Evolutionary conservation across 305 asterid species (phyloP).

Genomic region (Fraxinus sp.): DNA sequence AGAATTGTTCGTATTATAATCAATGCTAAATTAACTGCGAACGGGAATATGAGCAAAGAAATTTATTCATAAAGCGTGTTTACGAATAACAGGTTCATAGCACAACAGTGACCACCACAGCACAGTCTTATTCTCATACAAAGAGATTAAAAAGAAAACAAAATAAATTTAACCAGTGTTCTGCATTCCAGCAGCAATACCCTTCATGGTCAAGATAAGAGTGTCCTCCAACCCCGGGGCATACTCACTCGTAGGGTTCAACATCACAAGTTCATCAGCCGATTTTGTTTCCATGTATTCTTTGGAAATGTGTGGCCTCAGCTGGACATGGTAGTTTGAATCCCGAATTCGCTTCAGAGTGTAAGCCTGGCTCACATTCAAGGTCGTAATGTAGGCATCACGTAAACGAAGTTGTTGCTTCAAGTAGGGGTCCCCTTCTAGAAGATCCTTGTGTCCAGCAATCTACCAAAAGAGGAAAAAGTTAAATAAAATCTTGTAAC

Average conservation of each 20-base stretch:
- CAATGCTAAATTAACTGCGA: neutral
- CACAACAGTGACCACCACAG: neutral
- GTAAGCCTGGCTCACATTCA: slow-evolving; percentile 83
- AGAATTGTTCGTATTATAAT: neutral
- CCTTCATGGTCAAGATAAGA: slow-evolving; percentile 95
- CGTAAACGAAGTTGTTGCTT: slow-evolving; percentile 79
- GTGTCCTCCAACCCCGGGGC: slow-evolving; percentile 98
- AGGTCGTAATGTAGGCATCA: slow-evolving; percentile 81
- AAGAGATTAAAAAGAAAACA: neutral
- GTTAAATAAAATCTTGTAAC: neutral
- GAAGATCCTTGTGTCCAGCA: slow-evolving; percentile 66
- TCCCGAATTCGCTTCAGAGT: slow-evolving; percentile 80
- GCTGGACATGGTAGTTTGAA: slow-evolving; percentile 66
- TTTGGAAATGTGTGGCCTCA: slow-evolving; percentile 76
- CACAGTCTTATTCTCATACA: slow-evolving; percentile 2
- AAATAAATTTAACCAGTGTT: slow-evolving; percentile 65
- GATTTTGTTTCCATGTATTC: slow-evolving; percentile 64
- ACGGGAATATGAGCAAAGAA: neutral
- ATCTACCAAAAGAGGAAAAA: slow-evolving; percentile 29
- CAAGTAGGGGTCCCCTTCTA: slow-evolving; percentile 90
- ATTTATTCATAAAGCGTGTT: neutral
- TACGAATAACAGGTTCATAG: neutral
- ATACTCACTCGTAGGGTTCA: slow-evolving; percentile 84
- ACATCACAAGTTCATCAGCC: slow-evolving; percentile 65
- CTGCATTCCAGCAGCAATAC: slow-evolving; percentile 98